Evolutionary conservation across 208 protist genomes (phyloP), one percentile per base, ranked within the genome.

Genomic region (Trypanosoma mega): DNA sequence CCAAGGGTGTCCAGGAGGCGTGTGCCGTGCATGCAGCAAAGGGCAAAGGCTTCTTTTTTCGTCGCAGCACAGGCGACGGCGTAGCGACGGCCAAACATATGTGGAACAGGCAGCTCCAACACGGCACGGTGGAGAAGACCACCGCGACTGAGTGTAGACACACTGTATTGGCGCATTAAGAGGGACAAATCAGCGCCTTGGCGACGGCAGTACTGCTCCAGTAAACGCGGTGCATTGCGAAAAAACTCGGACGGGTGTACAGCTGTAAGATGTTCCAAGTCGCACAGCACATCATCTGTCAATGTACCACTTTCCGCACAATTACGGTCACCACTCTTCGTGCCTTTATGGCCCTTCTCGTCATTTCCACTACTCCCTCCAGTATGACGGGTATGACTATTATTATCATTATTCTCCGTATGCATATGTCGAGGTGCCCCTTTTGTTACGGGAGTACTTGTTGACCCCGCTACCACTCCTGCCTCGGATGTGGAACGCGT

Each of bases 71-170:
- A 84, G 5, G 80, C 90, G 2, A 96, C 80, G 31, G 75, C 86
- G 46, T 81, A 71, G 9, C 82, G 83, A 31, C 56, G 61, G 18
- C 82, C 82, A 65, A 79, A 89, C 29, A 54, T 48, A 2, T 53
- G 0, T 12, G 85, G 68, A 29, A 92, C 27, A 7, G 89, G 89
- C 23, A 95, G 11, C 73, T 87, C 77, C 33, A 79, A 68, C 21
- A 93, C 76, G n/a, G 81, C 72, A 31, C 89, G 82, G 68, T 95
- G 82, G 14, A 95, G 69, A 27, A 21, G 59, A 1, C 89, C 85
- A 51, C n/a, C n/a, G n/a, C 79, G 74, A 12, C 41, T 3, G 7
- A 73, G 45, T 16, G 67, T 63, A 3, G 12, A 37, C 6, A 92
- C 68, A 30, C 54, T 79, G 69, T 95, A 95, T 61, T 86, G 85